Percentiles rank a stretch among this genome's conserved stretches.
Evolutionary conservation across 495 filamentous ascomycete species (phyloP).

Genomic region (Lineolata rhizophorae): DNA sequence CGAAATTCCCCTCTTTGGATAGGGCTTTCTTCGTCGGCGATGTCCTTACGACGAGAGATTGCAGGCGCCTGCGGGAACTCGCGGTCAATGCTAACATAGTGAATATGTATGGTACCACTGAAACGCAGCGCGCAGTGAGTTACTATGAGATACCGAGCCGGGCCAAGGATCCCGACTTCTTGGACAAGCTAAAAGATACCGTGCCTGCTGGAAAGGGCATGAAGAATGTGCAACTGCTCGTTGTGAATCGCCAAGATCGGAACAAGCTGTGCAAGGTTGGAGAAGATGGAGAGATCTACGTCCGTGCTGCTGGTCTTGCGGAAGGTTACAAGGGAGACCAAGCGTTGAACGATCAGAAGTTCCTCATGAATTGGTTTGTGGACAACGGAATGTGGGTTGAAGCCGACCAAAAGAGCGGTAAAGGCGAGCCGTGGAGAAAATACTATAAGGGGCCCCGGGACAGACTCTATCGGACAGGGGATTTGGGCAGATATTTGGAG

Average conservation of each 20-base stretch:
- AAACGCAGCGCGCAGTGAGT: conserved; percentile 69
- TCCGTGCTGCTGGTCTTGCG: conserved; percentile 73
- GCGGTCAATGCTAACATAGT: conserved; percentile 63
- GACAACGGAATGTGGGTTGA: conserved; percentile 50
- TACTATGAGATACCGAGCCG: conserved; percentile 69
- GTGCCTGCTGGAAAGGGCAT: conserved; percentile 82
- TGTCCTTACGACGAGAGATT: conserved; percentile 70
- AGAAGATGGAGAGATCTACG: conserved; percentile 71
- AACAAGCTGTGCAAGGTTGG: conserved; percentile 55
- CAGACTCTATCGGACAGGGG: conserved; percentile 65
- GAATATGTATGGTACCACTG: conserved; percentile 86
- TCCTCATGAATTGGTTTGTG: conserved; percentile 78
- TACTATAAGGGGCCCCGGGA: conserved; percentile 72
- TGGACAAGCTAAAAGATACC: conserved; percentile 53
- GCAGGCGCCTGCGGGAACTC: conserved; percentile 51
- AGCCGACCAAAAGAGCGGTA: conserved; percentile 24
- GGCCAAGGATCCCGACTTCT: conserved; percentile 38
- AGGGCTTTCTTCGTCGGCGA: conserved; percentile 90
- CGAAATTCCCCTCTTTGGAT: conserved; percentile 54
- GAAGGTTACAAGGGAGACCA: conserved; percentile 63
- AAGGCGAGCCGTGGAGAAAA: conserved; percentile 42
- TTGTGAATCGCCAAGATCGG: conserved; percentile 61
- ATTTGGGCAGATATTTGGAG: conserved; percentile 53
- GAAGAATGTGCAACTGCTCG: conserved; percentile 78
- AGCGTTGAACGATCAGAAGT: conserved; percentile 55